Evolutionary conservation across 2,329 filamentous ascomycete genomes (phyloP).

Genomic region (Colletotrichum australisinense): DNA sequence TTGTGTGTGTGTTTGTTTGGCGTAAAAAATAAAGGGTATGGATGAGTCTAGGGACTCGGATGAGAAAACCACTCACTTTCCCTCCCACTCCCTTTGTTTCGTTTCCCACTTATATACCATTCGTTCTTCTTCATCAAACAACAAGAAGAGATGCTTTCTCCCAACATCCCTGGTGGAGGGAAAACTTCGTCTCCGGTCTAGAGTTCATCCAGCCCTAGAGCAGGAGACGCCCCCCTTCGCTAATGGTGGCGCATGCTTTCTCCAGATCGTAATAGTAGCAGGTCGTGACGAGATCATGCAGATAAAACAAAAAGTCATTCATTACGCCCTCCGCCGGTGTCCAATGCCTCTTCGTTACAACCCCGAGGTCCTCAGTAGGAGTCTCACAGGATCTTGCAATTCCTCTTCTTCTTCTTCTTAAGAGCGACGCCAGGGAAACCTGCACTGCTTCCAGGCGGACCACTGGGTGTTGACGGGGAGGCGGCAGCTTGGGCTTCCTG

Average conservation of each 20-base stretch:
- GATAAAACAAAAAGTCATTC: conserved; percentile 38
- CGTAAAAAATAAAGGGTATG: conserved; percentile 28
- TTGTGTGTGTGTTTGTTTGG: conserved; percentile 31
- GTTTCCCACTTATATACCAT: conserved; percentile 26
- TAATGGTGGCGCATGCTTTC: conserved; percentile 36
- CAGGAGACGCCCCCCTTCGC: conserved; percentile 34
- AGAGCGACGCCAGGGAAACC: conserved; percentile 56
- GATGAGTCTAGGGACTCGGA: conserved; percentile 28
- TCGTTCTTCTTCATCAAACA: conserved; percentile 13
- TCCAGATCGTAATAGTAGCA: conserved; percentile 38
- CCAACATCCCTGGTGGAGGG: conserved; percentile 21
- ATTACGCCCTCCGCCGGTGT: conserved; percentile 36
- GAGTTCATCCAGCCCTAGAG: conserved; percentile 34
- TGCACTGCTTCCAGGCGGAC: conserved; percentile 45
- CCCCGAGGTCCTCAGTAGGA: conserved; percentile 19
- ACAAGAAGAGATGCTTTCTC: conserved; percentile 16
- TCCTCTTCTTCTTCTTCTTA: conserved; percentile 87
- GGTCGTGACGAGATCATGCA: conserved; percentile 49
- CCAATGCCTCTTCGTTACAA: conserved; percentile 26
- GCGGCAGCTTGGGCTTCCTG: conserved; percentile 60
- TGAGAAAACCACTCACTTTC: conserved; percentile 21
- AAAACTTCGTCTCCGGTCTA: conserved; percentile 28
- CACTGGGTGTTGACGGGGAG: conserved; percentile 47
- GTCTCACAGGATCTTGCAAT: conserved; percentile 80
- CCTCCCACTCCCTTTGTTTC: conserved; percentile 2